Base-by-base conservation (phyloP, 257 asterid species). In the Eucommia ulmoides region DNA sequence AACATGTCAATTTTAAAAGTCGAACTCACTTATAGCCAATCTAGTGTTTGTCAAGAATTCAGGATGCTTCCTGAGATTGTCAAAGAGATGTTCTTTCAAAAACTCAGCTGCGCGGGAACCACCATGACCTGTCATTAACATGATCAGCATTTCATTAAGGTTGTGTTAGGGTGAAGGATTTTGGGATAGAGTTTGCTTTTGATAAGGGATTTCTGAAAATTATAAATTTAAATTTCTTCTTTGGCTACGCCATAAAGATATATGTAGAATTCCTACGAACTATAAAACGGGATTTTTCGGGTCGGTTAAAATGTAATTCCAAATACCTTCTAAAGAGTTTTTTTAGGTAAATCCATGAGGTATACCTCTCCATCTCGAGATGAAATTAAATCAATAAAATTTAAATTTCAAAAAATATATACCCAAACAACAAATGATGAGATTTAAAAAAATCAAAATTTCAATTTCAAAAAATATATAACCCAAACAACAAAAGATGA, bases 41-140 rank as follows among this genome's bases (percentile, higher is more conserved):
- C 79, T 91, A 17, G 93, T 53, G 65, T 91, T 69, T 0, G 69
- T 41, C 41, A 74, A 68, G 56, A 91, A 86, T 57, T 70, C 75
- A 22, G 94, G 82, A 69, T 91, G 99, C 55, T 79, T 86, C 84
- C 75, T 65, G 61, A 91, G 82, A 77, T 86, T 91, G 74, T 67
- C 87, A 74, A 91, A 91, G 50, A 91, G 94, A 67, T 83, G 88
- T 65, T 64, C 72, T 88, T 78, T 91, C 86, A 91, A 74, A 77
- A n/a, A 91, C 63, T 91, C 94, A 50, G 96, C 96, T 26, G 99
- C 99, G 16, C 94, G 95, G 49, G 94, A 72, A 41, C 99, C 99
- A 65, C 99, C 96, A 65, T 91, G 99, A 65, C 99, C 99, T 91
- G 80, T 50, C 66, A 69, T 48, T 50, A 64, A 66, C 50, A 59